Base-by-base conservation (phyloP, 768 basidiomycete species). In the Xerocomus spinulosus region DNA sequence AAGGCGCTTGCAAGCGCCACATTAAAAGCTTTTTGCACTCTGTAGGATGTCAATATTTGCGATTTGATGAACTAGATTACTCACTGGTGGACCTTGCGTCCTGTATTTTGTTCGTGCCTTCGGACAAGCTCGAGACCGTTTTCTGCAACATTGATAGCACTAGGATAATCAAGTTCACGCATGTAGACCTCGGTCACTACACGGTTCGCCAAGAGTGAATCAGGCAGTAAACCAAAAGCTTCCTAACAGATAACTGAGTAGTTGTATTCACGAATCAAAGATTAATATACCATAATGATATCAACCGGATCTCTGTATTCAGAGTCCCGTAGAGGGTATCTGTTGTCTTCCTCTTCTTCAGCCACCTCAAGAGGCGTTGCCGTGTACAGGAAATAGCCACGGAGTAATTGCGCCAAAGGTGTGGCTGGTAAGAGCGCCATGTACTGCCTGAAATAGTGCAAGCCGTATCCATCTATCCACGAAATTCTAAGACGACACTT, bases 1-100 rank as follows among this genome's bases (percentile, higher is more conserved):
- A 96, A 75, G 5, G 89, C 81, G 0, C 81, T 84, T 2, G 82
- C 85, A 12, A 95, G 74, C 5, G 75, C 73, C 10, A 82, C 75
- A 49, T 92, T 82, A 60, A 96, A 80, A 3, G 81, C 81, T 40
- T 79, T 77, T 38, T 74, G 74, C 12, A 77, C 76, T 42, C 91
- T 93, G 45, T 37, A 47, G n/a, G 45, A 26, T 21, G 43, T 29
- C 30, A 47, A 15, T 34, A 29, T 20, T 35, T 8, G 25, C 26
- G 24, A 23, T 23, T 30, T 10, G 2, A 36, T 12, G 36, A 32
- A 39, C 15, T 24, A 33, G 35, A 32, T 3, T 33, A 68, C 75
- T 42, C 58, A 82, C 81, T 67, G 76, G 17, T 59, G 68, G 30
- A 82, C 71, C 15, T 68, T 67, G 38, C 75, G 77, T 0, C 84